Evolutionary conservation across 2,329 filamentous ascomycete genomes (phyloP), one percentile per base, ranked within the genome.

Genomic region (Cordyceps cicadae): DNA sequence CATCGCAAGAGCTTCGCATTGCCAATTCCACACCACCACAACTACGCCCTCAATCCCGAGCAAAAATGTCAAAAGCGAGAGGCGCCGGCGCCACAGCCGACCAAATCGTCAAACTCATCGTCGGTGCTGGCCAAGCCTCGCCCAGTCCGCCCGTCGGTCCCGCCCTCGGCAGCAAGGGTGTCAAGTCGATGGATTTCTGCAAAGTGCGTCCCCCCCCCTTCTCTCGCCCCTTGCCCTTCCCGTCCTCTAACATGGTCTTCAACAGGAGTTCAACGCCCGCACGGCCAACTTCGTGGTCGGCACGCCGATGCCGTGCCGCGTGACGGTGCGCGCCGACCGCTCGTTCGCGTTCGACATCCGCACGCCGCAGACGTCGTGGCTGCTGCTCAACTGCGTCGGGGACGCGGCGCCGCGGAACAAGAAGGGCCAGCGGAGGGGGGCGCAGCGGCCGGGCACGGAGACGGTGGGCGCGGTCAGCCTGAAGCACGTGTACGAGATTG

Each of bases 111-210:
- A 99, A 97, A 80, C 84, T 99, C 75, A 96, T 99, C 67, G 94
- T 99, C 64, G 94, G 93, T 69, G 94, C 94, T 61, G 94, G 94
- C 29, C 91, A 97, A 75, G 94, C 94, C 63, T 93, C 87, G 70
- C 94, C 94, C 34, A 95, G 92, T 76, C 94, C 94, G 39, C 94
- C 94, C 5, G 92, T 99, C 70, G 94, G 94, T 80, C 94, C 94
- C 62, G 94, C 94, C 59, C 83, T 99, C 66, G 94, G 94, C 77
- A 93, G 88, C 74, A 97, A 97, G 80, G 94, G 94, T 81, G 89
- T 99, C 64, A 99, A 99, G 81, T 95, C 90, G 62, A 99, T 99
- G 88, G 94, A 99, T 77, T 99, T 97, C 75, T 97, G 94, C 86
- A 97, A 97, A 83, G 93, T 96, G 63, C 63, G 74, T 8, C 29